Conservation (phyloP, 331 rosid species). For the Arachis monticola region DNA sequence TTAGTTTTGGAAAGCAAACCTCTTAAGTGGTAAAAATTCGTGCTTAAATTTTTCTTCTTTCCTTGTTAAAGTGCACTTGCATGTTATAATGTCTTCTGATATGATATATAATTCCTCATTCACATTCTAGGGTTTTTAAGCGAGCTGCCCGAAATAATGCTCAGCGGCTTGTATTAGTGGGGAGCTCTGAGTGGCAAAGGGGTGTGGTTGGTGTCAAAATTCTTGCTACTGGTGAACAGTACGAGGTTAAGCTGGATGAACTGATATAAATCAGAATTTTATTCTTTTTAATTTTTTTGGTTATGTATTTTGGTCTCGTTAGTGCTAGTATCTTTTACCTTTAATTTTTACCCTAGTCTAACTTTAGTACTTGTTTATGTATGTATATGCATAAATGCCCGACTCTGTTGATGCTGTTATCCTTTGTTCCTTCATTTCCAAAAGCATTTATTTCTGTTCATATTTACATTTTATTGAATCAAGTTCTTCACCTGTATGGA, state of each 20-base stretch:
- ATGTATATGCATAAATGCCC: not conserved
- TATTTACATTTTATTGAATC: constrained; percentile 29
- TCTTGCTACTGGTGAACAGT: constrained; percentile 86
- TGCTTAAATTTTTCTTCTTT: not conserved
- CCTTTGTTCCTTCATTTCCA: constrained; percentile 11
- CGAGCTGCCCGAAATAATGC: constrained; percentile 80
- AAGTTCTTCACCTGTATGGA: not conserved
- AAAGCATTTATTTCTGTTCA: constrained; percentile 24
- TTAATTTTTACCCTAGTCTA: constrained; percentile 8
- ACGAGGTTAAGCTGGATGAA: constrained; percentile 82
- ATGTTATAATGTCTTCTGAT: constrained; percentile 33
- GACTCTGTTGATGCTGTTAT: not conserved
- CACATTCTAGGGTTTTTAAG: constrained; percentile 75
- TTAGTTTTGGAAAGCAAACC: constrained; percentile 94
- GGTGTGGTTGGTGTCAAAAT: constrained; percentile 85
- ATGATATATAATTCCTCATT: constrained; percentile 19
- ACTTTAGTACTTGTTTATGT: constrained; percentile 20
- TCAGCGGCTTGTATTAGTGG: constrained; percentile 77
- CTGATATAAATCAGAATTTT: constrained; percentile 51
- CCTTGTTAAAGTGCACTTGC: constrained; percentile 8
- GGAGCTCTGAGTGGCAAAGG: constrained; percentile 91
- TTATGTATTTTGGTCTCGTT: constrained; percentile 25
- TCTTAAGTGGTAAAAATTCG: constrained; percentile 72
- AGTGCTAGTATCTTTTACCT: constrained; percentile 28
- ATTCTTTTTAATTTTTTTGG: constrained; percentile 2